Conservation (phyloP, 805 yeast genomes). For the Barnettozyma salicaria region DNA sequence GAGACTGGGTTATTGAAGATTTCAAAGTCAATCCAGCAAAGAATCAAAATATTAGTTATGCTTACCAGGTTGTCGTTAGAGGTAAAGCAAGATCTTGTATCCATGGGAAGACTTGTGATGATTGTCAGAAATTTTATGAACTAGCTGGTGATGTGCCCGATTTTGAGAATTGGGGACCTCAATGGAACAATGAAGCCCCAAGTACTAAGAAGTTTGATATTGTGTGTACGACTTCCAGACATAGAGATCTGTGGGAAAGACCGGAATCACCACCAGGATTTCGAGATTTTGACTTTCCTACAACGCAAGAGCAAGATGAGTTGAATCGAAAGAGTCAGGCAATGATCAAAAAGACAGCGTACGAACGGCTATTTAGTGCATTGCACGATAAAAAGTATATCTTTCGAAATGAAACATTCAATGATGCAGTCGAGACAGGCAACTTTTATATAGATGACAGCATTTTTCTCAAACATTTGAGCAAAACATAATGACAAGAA, state of each 20-base stretch:
- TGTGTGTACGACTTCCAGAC: slow-evolving; percentile 22
- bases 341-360: slow-evolving; percentile 34
- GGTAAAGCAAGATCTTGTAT: slow-evolving; percentile 29
- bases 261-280: slow-evolving; percentile 53
- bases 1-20: slow-evolving; percentile 35
- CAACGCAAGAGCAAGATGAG: slow-evolving; percentile 45
- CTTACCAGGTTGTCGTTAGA: slow-evolving; percentile 31
- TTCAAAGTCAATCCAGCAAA: slow-evolving; percentile 32
- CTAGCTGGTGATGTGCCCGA: slow-evolving; percentile 25
- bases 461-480: slow-evolving; percentile 16
- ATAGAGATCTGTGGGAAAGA: slow-evolving; percentile 26
- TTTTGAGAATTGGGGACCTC: slow-evolving; percentile 22
- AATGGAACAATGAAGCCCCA: slow-evolving; percentile 22
- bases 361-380: slow-evolving; percentile 40
- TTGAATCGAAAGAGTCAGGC: slow-evolving; percentile 29
- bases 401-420: slow-evolving; percentile 39
- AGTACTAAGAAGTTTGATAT: slow-evolving; percentile 12
- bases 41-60: slow-evolving; percentile 26
- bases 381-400: slow-evolving; percentile 36
- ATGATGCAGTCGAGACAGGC: slow-evolving; percentile 31
- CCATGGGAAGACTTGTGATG: slow-evolving; percentile 31
- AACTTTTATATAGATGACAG: slow-evolving; percentile 28
- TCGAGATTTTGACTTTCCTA: slow-evolving; percentile 54
- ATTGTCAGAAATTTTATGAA: slow-evolving; percentile 30
- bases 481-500: background rate